phyloP scores from a whole-genome alignment of 306 rosid genomes.

The Arachis stenosperma region DNA sequence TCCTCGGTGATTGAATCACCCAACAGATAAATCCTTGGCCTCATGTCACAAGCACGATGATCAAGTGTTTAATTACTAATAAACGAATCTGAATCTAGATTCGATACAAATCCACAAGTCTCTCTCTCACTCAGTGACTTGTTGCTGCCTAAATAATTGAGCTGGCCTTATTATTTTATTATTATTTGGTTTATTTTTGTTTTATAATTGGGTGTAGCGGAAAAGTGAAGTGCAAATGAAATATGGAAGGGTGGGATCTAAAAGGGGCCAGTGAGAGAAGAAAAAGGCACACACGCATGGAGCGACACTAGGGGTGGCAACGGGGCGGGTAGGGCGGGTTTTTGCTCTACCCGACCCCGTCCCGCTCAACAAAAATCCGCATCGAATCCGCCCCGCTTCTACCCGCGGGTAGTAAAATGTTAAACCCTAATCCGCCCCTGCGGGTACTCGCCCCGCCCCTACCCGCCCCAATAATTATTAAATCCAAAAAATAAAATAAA shows the following conservation, averaged over 20 bases:
- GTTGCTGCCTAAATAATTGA: background rate
- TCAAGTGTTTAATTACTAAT: too few relatives aligned
- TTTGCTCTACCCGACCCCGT: too few relatives aligned
- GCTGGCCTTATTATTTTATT: background rate
- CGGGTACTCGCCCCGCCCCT: too few relatives aligned
- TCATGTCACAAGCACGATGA: conserved; percentile 35
- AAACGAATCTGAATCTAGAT: background rate
- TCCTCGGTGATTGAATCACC: conserved; percentile 90
- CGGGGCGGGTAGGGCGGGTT: too few relatives aligned
- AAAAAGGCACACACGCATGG: conserved; percentile 6
- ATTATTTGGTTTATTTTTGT: background rate
- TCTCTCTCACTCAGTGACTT: background rate
- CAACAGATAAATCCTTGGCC: conserved; percentile 77
- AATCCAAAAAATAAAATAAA: too few relatives aligned
- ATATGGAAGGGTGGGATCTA: too few relatives aligned
- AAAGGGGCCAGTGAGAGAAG: background rate
- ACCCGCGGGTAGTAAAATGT: too few relatives aligned
- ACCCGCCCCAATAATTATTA: too few relatives aligned
- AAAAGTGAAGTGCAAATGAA: background rate
- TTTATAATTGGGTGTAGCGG: background rate
- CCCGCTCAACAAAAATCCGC: too few relatives aligned
- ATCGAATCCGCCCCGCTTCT: too few relatives aligned
- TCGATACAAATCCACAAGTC: background rate
- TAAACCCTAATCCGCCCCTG: too few relatives aligned
- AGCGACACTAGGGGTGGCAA: too few relatives aligned